These are phyloP conservation scores for Spathaspora gorwiae DNA, from an alignment of 805 yeast genomes.

Conservation along the genomic window DNA sequence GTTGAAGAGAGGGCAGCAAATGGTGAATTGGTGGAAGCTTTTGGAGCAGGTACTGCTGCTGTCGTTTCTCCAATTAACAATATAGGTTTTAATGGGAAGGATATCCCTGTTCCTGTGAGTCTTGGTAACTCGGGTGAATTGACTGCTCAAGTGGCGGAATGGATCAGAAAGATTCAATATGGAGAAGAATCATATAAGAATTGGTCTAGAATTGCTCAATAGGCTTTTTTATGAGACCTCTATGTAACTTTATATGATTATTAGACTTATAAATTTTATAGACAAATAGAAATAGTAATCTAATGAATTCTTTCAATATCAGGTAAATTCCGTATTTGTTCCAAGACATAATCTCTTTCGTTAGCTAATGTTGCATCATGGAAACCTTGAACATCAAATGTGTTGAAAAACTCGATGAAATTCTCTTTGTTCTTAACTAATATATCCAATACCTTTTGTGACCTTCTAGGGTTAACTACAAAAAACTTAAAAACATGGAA, in stretches of 20 bases:
- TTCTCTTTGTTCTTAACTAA: conserved; percentile 79
- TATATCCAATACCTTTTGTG: conserved; percentile 75
- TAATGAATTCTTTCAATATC: conserved; percentile 40
- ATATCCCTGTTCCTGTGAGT: conserved; percentile 72
- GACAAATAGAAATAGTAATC: not conserved
- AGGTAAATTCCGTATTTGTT: conserved; percentile 69
- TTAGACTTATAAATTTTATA: not conserved
- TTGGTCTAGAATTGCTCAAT: conserved; percentile 43
- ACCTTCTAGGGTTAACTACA: conserved; percentile 92
- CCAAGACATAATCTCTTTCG: conserved; percentile 76
- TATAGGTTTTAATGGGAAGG: conserved; percentile 70
- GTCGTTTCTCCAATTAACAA: conserved; percentile 90
- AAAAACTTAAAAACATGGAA: conserved; percentile 92
- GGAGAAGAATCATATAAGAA: conserved; percentile 67
- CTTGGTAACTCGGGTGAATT: conserved; percentile 80
- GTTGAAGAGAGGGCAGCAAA: conserved; percentile 68
- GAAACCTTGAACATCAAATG: conserved; percentile 57
- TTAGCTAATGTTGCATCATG: conserved; percentile 66
- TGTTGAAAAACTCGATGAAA: conserved; percentile 62
- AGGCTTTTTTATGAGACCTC: conserved; percentile 1
- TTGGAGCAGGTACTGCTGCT: conserved; percentile 99
- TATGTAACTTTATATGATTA: not conserved
- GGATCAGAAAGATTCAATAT: conserved; percentile 90
- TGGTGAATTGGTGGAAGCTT: conserved; percentile 89
- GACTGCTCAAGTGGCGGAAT: conserved; percentile 72